Percentiles rank a stretch among this genome's conserved stretches.
These are phyloP conservation scores for Fusarium sterilihyphosum DNA, from an alignment of 2,329 filamentous ascomycete species.

Conservation along the genomic window DNA sequence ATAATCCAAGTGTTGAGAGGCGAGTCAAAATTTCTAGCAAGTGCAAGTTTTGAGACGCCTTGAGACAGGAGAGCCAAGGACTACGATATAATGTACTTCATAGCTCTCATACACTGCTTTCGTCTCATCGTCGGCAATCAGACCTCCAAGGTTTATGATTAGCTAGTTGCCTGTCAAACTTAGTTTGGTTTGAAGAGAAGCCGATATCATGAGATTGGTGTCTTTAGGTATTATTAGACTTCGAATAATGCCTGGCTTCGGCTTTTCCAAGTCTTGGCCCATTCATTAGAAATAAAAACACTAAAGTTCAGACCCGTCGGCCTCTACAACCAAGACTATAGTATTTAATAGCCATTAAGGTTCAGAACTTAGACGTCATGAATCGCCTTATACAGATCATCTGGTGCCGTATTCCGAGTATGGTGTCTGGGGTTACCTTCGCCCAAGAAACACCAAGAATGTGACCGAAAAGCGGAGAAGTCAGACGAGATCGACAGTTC, in stretches of 20 bases:
- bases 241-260: too few species aligned
- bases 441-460: background rate
- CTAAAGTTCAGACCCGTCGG: background rate
- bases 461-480: slow-evolving; percentile 11
- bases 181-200: background rate
- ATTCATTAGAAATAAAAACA: background rate
- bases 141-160: background rate
- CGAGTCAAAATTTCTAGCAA: slow-evolving; percentile 71
- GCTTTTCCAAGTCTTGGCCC: background rate
- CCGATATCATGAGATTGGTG: background rate
- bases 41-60: slow-evolving; percentile 68
- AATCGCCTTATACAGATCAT: background rate
- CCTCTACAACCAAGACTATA: background rate
- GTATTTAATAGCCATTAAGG: background rate
- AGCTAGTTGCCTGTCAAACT: background rate
- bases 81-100: slow-evolving; percentile 52
- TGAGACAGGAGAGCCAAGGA: slow-evolving; percentile 63
- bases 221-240: background rate
- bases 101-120: slow-evolving; percentile 19
- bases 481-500: background rate
- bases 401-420: background rate
- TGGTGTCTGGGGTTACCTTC: background rate
- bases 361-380: background rate
- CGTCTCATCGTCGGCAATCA: background rate
- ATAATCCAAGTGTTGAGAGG: slow-evolving; percentile 65